Evolutionary conservation across 805 yeast species (phyloP).

Genomic region (Lipomyces spencermartinsiae): DNA sequence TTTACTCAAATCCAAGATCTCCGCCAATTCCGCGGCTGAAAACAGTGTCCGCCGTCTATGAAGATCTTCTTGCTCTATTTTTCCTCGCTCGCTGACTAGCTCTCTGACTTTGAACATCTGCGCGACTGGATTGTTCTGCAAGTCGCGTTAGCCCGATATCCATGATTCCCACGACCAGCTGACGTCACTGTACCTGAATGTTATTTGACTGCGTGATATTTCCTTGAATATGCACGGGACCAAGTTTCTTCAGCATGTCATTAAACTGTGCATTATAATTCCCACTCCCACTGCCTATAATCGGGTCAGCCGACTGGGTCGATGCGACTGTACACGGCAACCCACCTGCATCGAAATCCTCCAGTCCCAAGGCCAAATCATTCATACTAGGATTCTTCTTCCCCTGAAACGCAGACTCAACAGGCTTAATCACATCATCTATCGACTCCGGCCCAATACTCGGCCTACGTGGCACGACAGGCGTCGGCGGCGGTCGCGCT

Average conservation of each 20-base stretch:
- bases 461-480: not conserved
- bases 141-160: not conserved
- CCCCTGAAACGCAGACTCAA: conserved; percentile 1
- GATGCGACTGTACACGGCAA: not conserved
- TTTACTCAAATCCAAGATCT: conserved; percentile 11
- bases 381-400: conserved; percentile 5
- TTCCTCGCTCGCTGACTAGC: conserved; percentile 17
- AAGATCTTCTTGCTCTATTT: conserved; percentile 16
- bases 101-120: conserved; percentile 28
- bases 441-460: conserved; percentile 18
- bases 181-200: conserved; percentile 12
- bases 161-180: not conserved
- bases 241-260: conserved; percentile 25
- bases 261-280: conserved; percentile 19
- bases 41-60: conserved; percentile 23
- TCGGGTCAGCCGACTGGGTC: not conserved
- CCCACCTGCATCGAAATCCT: conserved; percentile 22
- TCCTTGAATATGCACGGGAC: conserved; percentile 26
- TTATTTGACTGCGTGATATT: conserved; percentile 16
- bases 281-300: not conserved
- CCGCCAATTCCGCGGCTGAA: conserved; percentile 24
- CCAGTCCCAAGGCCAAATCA: conserved; percentile 15
- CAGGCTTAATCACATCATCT: conserved; percentile 14
- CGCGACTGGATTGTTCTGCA: conserved; percentile 30
- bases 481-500: not conserved